These are phyloP conservation scores for Phytophthora cryptogea DNA, from an alignment of 352 stramenopile genomes.

Conservation along the genomic window DNA sequence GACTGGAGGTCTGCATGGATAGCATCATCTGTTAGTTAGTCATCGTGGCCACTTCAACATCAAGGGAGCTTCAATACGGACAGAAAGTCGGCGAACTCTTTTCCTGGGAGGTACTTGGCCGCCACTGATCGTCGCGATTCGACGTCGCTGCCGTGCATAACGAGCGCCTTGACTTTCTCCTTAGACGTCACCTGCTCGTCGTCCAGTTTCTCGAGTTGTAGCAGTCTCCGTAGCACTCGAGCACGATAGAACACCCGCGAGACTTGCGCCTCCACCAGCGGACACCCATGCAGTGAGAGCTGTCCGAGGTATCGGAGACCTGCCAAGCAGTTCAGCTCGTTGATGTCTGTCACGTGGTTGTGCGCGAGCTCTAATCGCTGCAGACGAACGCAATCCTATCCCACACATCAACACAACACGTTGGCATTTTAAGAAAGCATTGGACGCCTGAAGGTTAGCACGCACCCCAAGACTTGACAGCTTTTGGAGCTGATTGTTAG, in stretches of 20 bases:
- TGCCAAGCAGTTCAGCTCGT: conserved; percentile 65
- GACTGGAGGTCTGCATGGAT: conserved; percentile 44
- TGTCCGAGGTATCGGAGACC: conserved; percentile 46
- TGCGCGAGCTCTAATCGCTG: conserved; percentile 58
- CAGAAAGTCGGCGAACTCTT: conserved; percentile 74
- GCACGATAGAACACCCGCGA: conserved; percentile 60
- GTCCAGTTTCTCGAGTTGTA: conserved; percentile 62
- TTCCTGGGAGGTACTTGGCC: conserved; percentile 47
- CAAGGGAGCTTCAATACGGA: conserved; percentile 32
- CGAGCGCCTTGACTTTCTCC: conserved; percentile 78
- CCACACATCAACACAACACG: background rate
- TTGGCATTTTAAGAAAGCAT: background rate
- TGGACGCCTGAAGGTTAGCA: background rate
- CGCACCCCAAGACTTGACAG: conserved; percentile 54
- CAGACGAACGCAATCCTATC: conserved; percentile 55
- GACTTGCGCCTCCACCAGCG: conserved; percentile 40
- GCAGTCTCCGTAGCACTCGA: conserved; percentile 61
- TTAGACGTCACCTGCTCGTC: conserved; percentile 57
- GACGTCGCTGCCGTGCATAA: conserved; percentile 75
- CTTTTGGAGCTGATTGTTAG: conserved; percentile 55
- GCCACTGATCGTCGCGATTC: conserved; percentile 60
- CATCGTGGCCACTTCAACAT: conserved; percentile 5
- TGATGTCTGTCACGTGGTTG: conserved; percentile 57
- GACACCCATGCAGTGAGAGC: conserved; percentile 51
- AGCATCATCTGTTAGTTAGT: conserved; percentile 4